These are phyloP conservation scores for Colletotrichum gigasporum DNA, from an alignment of 2,329 filamentous ascomycete genomes.

Conservation along the genomic window DNA sequence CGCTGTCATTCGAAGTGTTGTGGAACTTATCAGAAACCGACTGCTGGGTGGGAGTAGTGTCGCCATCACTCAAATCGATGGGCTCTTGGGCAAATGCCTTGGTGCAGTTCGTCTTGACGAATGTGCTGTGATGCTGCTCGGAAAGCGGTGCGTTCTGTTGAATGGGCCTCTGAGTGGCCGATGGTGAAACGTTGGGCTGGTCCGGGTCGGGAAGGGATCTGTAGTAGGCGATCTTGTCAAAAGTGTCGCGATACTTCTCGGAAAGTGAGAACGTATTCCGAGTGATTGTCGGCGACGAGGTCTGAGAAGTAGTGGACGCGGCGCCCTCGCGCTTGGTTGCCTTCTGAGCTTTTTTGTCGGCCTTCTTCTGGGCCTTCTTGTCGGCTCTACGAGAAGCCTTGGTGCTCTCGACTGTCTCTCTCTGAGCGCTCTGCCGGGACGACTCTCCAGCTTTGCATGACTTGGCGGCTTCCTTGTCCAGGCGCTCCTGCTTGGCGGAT, in stretches of 20 bases:
- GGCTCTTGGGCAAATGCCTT: no score
- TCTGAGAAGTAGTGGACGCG: not conserved
- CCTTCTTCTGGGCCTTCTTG: slow-evolving; percentile 23
- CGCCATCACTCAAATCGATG: no score
- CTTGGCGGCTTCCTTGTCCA: slow-evolving; percentile 6
- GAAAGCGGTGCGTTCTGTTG: not conserved
- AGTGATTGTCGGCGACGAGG: not conserved
- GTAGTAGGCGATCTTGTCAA: slow-evolving; percentile 17
- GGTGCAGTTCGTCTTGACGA: not conserved
- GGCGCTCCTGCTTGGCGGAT: slow-evolving; percentile 15
- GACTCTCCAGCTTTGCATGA: not conserved
- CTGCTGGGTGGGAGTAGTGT: no score
- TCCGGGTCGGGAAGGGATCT: slow-evolving; percentile 2
- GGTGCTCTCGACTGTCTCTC: not conserved
- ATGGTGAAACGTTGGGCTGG: not conserved
- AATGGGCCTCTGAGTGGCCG: not conserved
- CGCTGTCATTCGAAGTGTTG: no score
- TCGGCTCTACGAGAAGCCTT: slow-evolving; percentile 17
- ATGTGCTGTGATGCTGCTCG: not conserved
- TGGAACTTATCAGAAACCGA: no score
- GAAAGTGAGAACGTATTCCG: not conserved
- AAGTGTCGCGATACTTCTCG: slow-evolving; percentile 18
- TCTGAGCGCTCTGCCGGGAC: not conserved
- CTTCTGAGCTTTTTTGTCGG: slow-evolving; percentile 17
- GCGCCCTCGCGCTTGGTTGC: not conserved